These are phyloP conservation scores for Erysiphe pulchra DNA, from an alignment of 2,329 filamentous ascomycete species.

Conservation along the genomic window DNA sequence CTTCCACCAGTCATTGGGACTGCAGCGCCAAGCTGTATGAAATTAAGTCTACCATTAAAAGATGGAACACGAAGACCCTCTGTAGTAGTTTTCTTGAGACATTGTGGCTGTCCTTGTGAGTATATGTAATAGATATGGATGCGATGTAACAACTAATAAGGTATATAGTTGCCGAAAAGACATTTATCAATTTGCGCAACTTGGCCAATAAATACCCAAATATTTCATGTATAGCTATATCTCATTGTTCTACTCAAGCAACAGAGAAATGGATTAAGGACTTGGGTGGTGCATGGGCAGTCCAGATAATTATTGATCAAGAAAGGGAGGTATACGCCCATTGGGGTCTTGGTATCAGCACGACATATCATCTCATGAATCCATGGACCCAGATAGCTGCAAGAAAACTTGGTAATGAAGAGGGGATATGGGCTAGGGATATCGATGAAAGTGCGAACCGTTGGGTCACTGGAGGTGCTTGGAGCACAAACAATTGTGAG, in stretches of 20 bases:
- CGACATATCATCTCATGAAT: constrained; percentile 35
- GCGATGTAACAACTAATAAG: constrained; percentile 1
- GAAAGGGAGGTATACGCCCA: constrained; percentile 33
- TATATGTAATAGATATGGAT: constrained; percentile 1
- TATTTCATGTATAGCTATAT: constrained; percentile 33
- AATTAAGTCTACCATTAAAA: constrained; percentile 18
- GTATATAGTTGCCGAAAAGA: constrained; percentile 38
- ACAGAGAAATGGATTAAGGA: constrained; percentile 17
- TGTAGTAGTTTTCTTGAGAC: constrained; percentile 40
- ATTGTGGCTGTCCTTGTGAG: constrained; percentile 55
- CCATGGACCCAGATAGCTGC: constrained; percentile 29
- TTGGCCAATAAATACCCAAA: constrained; percentile 25
- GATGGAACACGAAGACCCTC: constrained; percentile 26
- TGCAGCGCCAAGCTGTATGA: constrained; percentile 6
- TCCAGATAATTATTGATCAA: constrained; percentile 33
- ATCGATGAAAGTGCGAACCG: constrained; percentile 37
- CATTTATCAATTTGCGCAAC: constrained; percentile 28
- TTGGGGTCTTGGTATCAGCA: constrained; percentile 39
- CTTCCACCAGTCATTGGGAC: constrained; percentile 7
- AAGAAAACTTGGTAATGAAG: constrained; percentile 29
- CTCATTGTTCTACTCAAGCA: constrained; percentile 33
- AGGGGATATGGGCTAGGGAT: constrained; percentile 36
- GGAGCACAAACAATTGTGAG: constrained; percentile 16
- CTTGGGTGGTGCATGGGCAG: constrained; percentile 17
- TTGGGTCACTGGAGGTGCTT: constrained; percentile 40